Evolutionary conservation across 306 rosid species (phyloP).

Genomic region (Castanea crenata): DNA sequence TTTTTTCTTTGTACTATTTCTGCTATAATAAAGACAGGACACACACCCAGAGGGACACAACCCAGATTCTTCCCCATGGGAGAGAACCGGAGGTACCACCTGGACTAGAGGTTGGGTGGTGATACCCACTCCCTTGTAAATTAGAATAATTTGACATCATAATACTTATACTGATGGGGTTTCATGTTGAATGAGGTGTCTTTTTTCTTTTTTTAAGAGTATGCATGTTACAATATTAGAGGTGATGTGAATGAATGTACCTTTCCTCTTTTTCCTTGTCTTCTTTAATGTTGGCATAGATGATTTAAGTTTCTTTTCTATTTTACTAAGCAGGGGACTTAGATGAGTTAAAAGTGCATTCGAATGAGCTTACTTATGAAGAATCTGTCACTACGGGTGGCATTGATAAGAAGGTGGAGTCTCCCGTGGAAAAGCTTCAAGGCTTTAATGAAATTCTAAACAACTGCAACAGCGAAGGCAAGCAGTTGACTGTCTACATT

Average conservation of each 20-base stretch:
- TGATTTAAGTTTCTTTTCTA: neutral
- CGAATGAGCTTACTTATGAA: constrained; percentile 77
- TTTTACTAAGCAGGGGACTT: constrained; percentile 59
- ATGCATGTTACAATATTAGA: neutral
- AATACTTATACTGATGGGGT: too few relatives aligned
- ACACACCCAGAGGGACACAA: too few relatives aligned
- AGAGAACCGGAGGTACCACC: too few relatives aligned
- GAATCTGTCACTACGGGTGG: constrained; percentile 79
- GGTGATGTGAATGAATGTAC: neutral
- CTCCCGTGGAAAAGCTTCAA: constrained; percentile 83
- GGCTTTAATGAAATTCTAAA: constrained; percentile 55
- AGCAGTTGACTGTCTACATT: constrained; percentile 65
- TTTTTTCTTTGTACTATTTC: too few relatives aligned
- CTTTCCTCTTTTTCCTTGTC: neutral
- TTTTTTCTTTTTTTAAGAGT: neutral
- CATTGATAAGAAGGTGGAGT: constrained; percentile 75
- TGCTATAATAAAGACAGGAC: too few relatives aligned
- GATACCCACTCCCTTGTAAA: too few relatives aligned
- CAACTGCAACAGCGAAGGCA: constrained; percentile 35
- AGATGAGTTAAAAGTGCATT: constrained; percentile 58
- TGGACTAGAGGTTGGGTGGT: too few relatives aligned
- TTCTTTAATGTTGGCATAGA: neutral
- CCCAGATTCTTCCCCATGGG: too few relatives aligned
- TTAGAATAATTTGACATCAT: too few relatives aligned
- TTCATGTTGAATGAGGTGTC: too few relatives aligned